Evolutionary conservation across 495 filamentous ascomycete species (phyloP).

Genomic region (Penicillium riverlandense): DNA sequence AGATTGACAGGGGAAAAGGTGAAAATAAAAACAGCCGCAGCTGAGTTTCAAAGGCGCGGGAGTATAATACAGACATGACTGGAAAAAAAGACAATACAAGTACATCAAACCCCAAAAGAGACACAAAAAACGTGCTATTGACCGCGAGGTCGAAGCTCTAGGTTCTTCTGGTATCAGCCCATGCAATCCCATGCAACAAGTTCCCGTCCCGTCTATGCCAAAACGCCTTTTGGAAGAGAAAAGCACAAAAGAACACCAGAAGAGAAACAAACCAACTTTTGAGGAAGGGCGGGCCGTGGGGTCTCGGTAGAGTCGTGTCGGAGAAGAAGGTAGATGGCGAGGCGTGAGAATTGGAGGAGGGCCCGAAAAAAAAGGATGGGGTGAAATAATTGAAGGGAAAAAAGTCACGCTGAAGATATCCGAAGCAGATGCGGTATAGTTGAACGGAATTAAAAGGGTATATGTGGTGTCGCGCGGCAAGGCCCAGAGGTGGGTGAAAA

Average conservation of each 20-base stretch:
- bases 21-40: no score
- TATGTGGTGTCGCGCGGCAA: conserved; percentile 22
- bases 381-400: conserved; percentile 4
- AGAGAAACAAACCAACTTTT: conserved; percentile 21
- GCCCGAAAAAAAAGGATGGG: conserved; percentile 6
- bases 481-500: conserved; percentile 13
- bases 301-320: conserved; percentile 23
- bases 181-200: conserved; percentile 31
- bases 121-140: conserved; percentile 23
- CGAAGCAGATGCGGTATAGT: conserved; percentile 17
- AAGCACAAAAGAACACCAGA: conserved; percentile 11
- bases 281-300: conserved; percentile 22
- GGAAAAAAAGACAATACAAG: conserved; percentile 9
- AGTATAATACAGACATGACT: conserved; percentile 15
- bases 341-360: conserved; percentile 4
- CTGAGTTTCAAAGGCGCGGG: not conserved
- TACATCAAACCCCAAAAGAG: conserved; percentile 12
- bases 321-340: conserved; percentile 3
- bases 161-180: conserved; percentile 39
- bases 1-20: conserved; percentile 1
- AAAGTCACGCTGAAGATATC: conserved; percentile 18
- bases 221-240: conserved; percentile 24
- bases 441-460: conserved; percentile 28
- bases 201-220: conserved; percentile 37
- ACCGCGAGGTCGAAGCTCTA: conserved; percentile 42